Percentiles rank a stretch among this genome's conserved stretches.
Evolutionary conservation across 2,329 filamentous ascomycete genomes (phyloP).

Genomic region (Lasiodiplodia hormozganensis): DNA sequence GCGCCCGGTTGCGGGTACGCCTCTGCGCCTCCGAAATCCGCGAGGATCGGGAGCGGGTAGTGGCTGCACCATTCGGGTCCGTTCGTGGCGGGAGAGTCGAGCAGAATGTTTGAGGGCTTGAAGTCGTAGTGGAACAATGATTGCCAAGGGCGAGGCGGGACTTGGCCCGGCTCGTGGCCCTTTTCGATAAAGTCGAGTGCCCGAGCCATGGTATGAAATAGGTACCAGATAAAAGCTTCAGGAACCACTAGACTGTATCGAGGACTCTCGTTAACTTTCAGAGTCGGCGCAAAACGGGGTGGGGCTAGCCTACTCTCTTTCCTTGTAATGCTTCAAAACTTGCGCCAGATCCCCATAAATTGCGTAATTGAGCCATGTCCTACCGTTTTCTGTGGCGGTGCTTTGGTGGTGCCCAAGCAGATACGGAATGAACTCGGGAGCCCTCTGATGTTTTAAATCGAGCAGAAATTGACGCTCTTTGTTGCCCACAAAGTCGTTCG

Average conservation of each 20-base stretch:
- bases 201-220: constrained; percentile 10
- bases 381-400: neutral
- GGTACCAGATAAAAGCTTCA: constrained; percentile 23
- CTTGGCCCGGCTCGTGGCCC: neutral
- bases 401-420: neutral
- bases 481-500: neutral
- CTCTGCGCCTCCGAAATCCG: constrained; percentile 10
- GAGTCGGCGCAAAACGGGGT: neutral
- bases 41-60: constrained; percentile 3
- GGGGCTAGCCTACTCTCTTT: neutral
- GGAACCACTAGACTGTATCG: neutral
- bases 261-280: neutral
- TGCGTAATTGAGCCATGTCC: neutral
- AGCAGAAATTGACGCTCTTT: neutral
- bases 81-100: neutral
- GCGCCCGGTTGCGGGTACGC: neutral
- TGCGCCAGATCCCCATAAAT: neutral
- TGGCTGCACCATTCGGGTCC: neutral
- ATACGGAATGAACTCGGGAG: neutral
- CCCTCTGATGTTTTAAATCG: neutral
- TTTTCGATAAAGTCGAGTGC: neutral
- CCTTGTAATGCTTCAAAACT: neutral
- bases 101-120: constrained; percentile 24
- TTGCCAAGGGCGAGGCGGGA: neutral
- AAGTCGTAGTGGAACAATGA: constrained; percentile 10